Conservation (phyloP, 1,284 basidiomycete species). For the Microbotryum silenes-acaulis region DNA sequence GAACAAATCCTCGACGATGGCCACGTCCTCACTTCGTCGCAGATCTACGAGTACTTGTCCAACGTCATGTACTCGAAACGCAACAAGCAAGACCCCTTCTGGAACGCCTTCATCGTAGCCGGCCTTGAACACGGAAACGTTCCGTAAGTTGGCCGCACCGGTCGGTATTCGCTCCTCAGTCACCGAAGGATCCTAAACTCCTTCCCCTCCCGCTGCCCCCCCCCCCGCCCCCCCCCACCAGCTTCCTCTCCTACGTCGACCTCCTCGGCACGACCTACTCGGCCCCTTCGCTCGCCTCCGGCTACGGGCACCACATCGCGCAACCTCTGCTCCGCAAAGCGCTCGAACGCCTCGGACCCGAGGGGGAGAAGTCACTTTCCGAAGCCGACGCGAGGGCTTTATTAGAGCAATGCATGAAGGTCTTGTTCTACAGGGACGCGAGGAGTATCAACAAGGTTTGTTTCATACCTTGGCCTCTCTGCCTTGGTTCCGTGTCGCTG, state of each 20-base stretch:
- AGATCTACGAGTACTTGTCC: conserved; percentile 88
- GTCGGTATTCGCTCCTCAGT: too few species aligned
- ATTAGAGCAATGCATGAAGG: conserved; percentile 80
- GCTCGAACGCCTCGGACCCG: conserved; percentile 52
- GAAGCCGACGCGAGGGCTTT: conserved; percentile 73
- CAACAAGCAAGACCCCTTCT: conserved; percentile 84
- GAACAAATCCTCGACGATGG: conserved; percentile 77
- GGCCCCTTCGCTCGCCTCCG: conserved; percentile 89
- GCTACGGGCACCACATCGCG: conserved; percentile 91
- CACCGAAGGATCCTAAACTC: too few species aligned
- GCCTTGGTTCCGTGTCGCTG: too few species aligned
- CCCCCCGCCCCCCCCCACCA: conserved; percentile 36
- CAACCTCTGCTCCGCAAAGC: conserved; percentile 85
- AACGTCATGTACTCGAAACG: conserved; percentile 86
- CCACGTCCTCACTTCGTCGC: conserved; percentile 73
- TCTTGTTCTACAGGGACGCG: conserved; percentile 94
- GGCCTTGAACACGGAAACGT: conserved; percentile 64
- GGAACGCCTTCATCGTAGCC: conserved; percentile 94
- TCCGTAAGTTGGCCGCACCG: neutral
- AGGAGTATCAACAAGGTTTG: conserved; percentile 88
- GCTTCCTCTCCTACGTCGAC: conserved; percentile 91
- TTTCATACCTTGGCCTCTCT: conserved; percentile 1
- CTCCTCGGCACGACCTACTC: conserved; percentile 94
- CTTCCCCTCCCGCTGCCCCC: too few species aligned
- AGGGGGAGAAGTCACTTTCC: conserved; percentile 58